Conservation (phyloP, 1,284 basidiomycete species). For the Coniophora puteana region DNA sequence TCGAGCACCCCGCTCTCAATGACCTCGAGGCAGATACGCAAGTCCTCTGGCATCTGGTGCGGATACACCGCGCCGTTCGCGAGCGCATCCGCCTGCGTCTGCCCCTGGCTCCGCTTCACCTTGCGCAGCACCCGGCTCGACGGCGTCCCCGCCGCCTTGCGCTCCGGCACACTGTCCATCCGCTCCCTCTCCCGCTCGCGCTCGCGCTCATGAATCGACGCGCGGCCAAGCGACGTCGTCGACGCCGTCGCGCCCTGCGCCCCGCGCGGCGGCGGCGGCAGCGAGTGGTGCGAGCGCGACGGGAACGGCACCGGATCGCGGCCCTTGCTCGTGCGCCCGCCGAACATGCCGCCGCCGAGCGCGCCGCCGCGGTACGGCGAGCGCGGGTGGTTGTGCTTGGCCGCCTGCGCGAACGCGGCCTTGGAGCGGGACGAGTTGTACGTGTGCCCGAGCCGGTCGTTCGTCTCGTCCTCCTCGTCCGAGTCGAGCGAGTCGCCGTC, state of each 20-base stretch:
- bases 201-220: conserved; percentile 49
- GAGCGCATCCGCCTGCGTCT: conserved; percentile 42
- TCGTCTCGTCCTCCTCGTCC: conserved; percentile 52
- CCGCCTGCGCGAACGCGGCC: conserved; percentile 30
- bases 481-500: conserved; percentile 71
- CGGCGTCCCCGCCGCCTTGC: conserved; percentile 36
- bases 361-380: conserved; percentile 68
- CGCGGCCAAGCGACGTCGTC: conserved; percentile 65
- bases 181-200: conserved; percentile 48
- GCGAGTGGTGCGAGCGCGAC: conserved; percentile 74
- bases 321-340: no score
- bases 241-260: conserved; percentile 51
- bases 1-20: conserved; percentile 82
- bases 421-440: conserved; percentile 32
- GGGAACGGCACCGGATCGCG: conserved; percentile 63
- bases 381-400: conserved; percentile 66
- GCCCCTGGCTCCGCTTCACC: conserved; percentile 65
- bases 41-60: conserved; percentile 78
- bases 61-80: conserved; percentile 60
- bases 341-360: conserved; percentile 36
- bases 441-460: conserved; percentile 40
- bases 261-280: conserved; percentile 63
- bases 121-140: conserved; percentile 57
- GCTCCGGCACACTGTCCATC: conserved; percentile 37
- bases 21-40: conserved; percentile 81